Evolutionary conservation across 2,329 filamentous ascomycete species (phyloP).

Genomic region (Ophiostoma triangulosporum): DNA sequence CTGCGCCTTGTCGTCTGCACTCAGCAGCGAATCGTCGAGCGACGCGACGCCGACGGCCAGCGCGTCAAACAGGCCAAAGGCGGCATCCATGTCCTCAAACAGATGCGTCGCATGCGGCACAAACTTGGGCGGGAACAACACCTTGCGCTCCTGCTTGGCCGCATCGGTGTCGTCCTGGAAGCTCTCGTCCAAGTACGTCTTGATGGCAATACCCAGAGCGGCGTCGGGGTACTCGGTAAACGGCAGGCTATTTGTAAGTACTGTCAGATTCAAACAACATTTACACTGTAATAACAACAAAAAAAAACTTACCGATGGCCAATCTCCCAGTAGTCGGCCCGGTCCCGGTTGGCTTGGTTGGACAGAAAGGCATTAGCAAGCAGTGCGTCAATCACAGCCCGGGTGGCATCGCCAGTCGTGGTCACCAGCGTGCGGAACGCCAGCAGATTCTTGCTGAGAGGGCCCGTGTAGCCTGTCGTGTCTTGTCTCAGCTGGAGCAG

Average conservation of each 20-base stretch:
- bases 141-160: constrained; percentile 25
- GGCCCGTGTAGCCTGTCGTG: constrained; percentile 82
- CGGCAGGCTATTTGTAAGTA: constrained; percentile 11
- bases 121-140: constrained; percentile 37
- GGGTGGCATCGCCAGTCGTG: constrained; percentile 62
- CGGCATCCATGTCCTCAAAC: constrained; percentile 44
- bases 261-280: neutral
- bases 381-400: constrained; percentile 75
- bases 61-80: constrained; percentile 44
- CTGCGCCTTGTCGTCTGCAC: constrained; percentile 30
- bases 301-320: constrained; percentile 42
- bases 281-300: constrained; percentile 29
- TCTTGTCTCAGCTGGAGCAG: constrained; percentile 72
- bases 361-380: constrained; percentile 68
- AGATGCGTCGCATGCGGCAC: constrained; percentile 47
- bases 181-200: constrained; percentile 52
- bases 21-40: constrained; percentile 34
- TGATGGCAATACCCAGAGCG: constrained; percentile 64
- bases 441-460: constrained; percentile 78
- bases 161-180: constrained; percentile 43
- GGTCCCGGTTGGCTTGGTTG: constrained; percentile 60
- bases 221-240: constrained; percentile 47
- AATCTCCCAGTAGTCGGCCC: constrained; percentile 53
- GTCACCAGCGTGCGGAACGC: constrained; percentile 75
- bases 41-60: constrained; percentile 43